phyloP scores from a whole-genome alignment of 768 basidiomycete species.

The Suillus occidentalis region DNA sequence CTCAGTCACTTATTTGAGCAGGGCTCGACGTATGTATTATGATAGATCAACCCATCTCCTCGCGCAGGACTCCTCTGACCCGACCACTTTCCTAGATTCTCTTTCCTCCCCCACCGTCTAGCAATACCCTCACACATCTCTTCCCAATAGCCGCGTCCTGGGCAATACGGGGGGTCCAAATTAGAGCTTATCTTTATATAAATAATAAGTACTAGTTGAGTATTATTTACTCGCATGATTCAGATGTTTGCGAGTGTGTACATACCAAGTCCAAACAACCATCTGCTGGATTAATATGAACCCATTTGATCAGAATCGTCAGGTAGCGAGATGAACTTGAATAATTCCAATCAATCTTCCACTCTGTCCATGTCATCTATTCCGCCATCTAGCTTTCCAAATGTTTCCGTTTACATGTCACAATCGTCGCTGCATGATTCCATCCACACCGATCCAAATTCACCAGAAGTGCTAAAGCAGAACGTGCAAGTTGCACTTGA shows the following conservation, averaged over 20 bases:
- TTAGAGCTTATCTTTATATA: no score
- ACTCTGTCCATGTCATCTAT: conserved; percentile 22
- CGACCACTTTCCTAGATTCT: conserved; percentile 35
- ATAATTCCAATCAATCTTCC: conserved; percentile 10
- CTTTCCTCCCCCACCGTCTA: conserved; percentile 18
- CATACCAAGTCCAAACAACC: neutral
- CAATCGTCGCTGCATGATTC: conserved; percentile 24
- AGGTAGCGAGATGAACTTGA: conserved; percentile 12
- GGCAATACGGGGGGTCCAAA: conserved; percentile 29
- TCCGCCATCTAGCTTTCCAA: conserved; percentile 13
- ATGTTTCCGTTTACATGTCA: conserved; percentile 24
- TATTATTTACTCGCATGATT: neutral
- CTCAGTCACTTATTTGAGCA: conserved; percentile 10
- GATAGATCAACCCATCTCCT: conserved; percentile 6
- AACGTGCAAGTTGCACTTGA: conserved; percentile 50
- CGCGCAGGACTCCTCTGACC: conserved; percentile 36
- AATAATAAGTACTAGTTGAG: neutral
- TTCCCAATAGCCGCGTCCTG: conserved; percentile 15
- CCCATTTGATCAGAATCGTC: neutral
- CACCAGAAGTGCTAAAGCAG: conserved; percentile 62
- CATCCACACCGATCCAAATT: conserved; percentile 48
- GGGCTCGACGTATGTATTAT: conserved; percentile 26
- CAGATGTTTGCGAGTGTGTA: conserved; percentile 3
- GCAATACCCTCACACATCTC: conserved; percentile 9
- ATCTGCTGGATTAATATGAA: neutral